Evolutionary conservation across 108 stramenopile genomes (phyloP), one percentile per base, ranked within the genome.

Genomic region (Cylindrotheca fusiformis): DNA sequence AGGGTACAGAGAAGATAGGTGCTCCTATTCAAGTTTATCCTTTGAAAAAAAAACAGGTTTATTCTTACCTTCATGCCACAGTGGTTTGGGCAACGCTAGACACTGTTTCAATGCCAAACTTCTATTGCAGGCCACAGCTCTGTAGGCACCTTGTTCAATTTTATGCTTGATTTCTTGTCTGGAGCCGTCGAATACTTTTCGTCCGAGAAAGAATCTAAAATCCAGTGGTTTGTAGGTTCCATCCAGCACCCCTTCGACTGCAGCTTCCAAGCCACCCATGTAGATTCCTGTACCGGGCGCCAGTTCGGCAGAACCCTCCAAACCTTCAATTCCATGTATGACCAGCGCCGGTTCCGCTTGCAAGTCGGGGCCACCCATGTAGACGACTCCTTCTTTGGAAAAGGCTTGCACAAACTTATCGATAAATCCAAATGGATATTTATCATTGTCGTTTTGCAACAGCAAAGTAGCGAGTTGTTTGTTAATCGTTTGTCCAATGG

Each of bases 51-150:
- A 41, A 41, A 41, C 36, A 41, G 14, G 14, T 10, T 41, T 10
- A 41, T 41, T 10, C 36, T 10, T 41, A 41, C 36, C 80, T 70
- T 92, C 91, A 67, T 92, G 91, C 82, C 84, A 92, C 46, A 92
- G 59, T 12, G 91, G 91, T 56, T 87, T 88, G 22, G 91, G 91
- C 31, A 92, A 65, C 20, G 68, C 67, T 32, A 88, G 72, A 60
- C 91, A 92, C 52, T 92, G 91, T 62, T 92, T 92, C 74, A 92
- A 67, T 10, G 82, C 87, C 51, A 92, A 48, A 17, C 81, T 70
- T 57, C 91, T 58, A 10, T 83, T 65, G 51, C 83, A 85, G 21
- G 87, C 85, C n/a, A 88, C 63, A n/a, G 91, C 83, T 52, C 83
- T 85, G 63, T 85, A 87, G 58, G 80, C 83, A 5, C 84, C 80